Evolutionary conservation across 2,329 filamentous ascomycete species (phyloP).

Genomic region (Fusarium torulosum): DNA sequence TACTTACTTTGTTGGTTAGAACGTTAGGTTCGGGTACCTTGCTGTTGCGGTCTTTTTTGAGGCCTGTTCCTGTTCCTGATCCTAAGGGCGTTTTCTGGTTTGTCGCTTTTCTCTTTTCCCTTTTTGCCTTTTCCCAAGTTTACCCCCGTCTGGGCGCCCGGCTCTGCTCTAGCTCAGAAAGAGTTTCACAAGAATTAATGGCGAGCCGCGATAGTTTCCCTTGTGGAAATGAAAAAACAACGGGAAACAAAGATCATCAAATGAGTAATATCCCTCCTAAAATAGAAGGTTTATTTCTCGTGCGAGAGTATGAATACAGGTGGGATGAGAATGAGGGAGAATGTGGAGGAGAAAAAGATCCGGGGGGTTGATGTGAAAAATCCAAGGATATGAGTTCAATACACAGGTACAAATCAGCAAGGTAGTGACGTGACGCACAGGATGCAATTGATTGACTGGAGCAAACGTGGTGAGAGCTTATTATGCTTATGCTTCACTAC

Average conservation of each 20-base stretch:
- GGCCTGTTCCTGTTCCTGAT: slow-evolving; percentile 13
- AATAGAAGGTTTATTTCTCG: slow-evolving; percentile 11
- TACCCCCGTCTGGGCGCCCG: slow-evolving; percentile 1
- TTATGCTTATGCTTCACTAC: slow-evolving; percentile 6
- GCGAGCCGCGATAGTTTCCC: slow-evolving; percentile 14
- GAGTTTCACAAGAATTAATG: slow-evolving; percentile 37
- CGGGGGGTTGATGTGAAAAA: slow-evolving; percentile 12
- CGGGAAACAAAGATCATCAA: slow-evolving; percentile 2
- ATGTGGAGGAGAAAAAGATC: slow-evolving; percentile 30
- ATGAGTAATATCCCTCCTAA: background rate
- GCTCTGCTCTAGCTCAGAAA: slow-evolving; percentile 7
- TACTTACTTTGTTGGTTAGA: slow-evolving; percentile 17
- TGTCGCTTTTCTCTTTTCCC: slow-evolving; percentile 6
- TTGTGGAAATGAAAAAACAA: slow-evolving; percentile 29
- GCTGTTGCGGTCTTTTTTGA: slow-evolving; percentile 28
- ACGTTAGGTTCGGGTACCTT: slow-evolving; percentile 28
- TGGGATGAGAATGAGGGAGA: slow-evolving; percentile 1
- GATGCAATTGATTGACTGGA: slow-evolving; percentile 24
- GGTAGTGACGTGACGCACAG: slow-evolving; percentile 37
- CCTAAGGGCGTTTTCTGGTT: background rate
- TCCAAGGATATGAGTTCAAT: slow-evolving; percentile 20
- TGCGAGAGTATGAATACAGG: slow-evolving; percentile 15
- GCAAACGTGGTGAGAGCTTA: slow-evolving; percentile 16
- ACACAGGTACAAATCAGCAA: slow-evolving; percentile 16
- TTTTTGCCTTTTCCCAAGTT: background rate